These are phyloP conservation scores for Puya raimondii DNA, from an alignment of 176 grass and related monocot species.

Conservation along the genomic window DNA sequence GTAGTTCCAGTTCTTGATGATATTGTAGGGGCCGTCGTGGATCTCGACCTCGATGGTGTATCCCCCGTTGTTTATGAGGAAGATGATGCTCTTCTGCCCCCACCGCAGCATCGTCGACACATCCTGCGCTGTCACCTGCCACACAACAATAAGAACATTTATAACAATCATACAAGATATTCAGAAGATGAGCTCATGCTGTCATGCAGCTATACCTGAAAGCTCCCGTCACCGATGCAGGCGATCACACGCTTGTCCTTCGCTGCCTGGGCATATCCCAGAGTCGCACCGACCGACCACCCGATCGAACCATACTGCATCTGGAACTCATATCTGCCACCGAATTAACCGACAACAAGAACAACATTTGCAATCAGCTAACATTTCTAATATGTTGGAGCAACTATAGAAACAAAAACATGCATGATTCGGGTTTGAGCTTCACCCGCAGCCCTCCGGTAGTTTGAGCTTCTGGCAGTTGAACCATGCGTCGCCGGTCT, in stretches of 20 bases:
- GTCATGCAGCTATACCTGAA: slow-evolving; percentile 11
- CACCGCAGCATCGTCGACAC: slow-evolving; percentile 21
- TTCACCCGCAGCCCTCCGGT: slow-evolving; percentile 10
- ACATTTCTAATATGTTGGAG: not conserved
- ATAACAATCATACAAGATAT: not conserved
- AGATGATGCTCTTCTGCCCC: slow-evolving; percentile 14
- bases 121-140: slow-evolving; percentile 16
- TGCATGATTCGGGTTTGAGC: not conserved
- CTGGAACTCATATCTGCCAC: slow-evolving; percentile 14
- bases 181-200: not conserved
- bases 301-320: slow-evolving; percentile 24
- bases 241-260: slow-evolving; percentile 17
- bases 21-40: slow-evolving; percentile 19
- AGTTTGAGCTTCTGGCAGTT: slow-evolving; percentile 25
- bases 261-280: slow-evolving; percentile 14
- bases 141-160: not conserved
- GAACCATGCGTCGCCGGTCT: slow-evolving; percentile 21
- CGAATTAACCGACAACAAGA: not conserved
- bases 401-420: not conserved
- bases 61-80: slow-evolving; percentile 23
- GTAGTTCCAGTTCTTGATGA: slow-evolving; percentile 29
- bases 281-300: slow-evolving; percentile 18
- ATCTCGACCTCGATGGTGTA: slow-evolving; percentile 23
- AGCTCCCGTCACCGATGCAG: slow-evolving; percentile 21
- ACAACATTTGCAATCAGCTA: not conserved